phyloP scores from a whole-genome alignment of 768 basidiomycete genomes.

The Podaxis sp. region DNA sequence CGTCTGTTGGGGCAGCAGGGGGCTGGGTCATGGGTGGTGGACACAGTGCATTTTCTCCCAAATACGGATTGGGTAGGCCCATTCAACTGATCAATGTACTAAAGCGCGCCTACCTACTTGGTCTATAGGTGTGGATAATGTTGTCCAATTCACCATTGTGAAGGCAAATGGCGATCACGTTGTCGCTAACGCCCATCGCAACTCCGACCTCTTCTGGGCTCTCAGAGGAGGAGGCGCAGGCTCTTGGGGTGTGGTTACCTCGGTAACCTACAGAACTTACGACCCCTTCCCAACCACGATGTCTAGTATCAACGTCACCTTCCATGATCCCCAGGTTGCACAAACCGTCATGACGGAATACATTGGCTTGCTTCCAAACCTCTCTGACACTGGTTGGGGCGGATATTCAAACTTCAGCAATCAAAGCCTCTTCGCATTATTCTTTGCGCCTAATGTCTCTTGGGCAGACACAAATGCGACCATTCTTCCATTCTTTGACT shows the following conservation, averaged over 20 bases:
- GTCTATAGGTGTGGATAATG: slow-evolving; percentile 43
- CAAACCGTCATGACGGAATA: slow-evolving; percentile 33
- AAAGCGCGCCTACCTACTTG: background rate
- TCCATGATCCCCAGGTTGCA: slow-evolving; percentile 17
- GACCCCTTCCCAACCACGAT: slow-evolving; percentile 32
- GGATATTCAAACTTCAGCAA: slow-evolving; percentile 35
- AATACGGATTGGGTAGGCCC: slow-evolving; percentile 39
- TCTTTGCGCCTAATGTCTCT: slow-evolving; percentile 24
- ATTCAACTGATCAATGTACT: background rate
- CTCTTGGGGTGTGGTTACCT: slow-evolving; percentile 47
- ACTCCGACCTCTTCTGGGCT: slow-evolving; percentile 53
- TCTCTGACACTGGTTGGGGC: slow-evolving; percentile 35
- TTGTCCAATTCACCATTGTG: slow-evolving; percentile 43
- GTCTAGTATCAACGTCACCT: slow-evolving; percentile 22
- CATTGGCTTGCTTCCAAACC: slow-evolving; percentile 27
- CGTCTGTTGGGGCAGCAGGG: slow-evolving; percentile 47
- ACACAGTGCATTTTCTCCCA: slow-evolving; percentile 39
- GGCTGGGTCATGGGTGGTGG: slow-evolving; percentile 52
- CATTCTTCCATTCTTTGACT: slow-evolving; percentile 33
- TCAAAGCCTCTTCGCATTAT: background rate
- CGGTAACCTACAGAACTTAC: slow-evolving; percentile 46
- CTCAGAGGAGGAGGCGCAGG: slow-evolving; percentile 51
- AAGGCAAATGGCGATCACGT: slow-evolving; percentile 39
- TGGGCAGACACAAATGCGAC: slow-evolving; percentile 33
- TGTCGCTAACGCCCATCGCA: slow-evolving; percentile 37